phyloP scores from a whole-genome alignment of 2,329 filamentous ascomycete genomes.

The Exophiala calicioides region DNA sequence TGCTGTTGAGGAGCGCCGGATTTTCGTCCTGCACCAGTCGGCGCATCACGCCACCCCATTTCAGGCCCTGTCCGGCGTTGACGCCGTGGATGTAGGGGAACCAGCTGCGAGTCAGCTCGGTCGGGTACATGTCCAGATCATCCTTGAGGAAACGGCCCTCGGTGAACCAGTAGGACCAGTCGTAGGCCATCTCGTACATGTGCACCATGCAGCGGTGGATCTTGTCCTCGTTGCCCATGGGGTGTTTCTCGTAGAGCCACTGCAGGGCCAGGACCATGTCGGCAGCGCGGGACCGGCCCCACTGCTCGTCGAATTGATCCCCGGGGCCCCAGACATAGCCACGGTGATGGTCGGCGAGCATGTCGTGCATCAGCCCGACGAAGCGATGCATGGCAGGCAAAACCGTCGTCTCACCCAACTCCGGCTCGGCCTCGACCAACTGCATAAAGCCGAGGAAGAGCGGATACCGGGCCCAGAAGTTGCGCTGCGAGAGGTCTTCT shows the following conservation, averaged over 20 bases:
- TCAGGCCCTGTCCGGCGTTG: conserved; percentile 52
- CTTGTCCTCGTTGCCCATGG: conserved; percentile 37
- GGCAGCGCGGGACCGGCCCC: conserved; percentile 42
- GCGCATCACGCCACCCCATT: conserved; percentile 48
- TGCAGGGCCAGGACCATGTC: conserved; percentile 52
- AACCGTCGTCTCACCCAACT: conserved; percentile 48
- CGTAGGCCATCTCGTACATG: conserved; percentile 42
- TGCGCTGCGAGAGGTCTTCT: conserved; percentile 43
- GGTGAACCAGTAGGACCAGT: conserved; percentile 46
- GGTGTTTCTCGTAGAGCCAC: conserved; percentile 52
- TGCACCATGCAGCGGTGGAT: conserved; percentile 48
- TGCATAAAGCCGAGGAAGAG: conserved; percentile 53
- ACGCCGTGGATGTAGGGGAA: conserved; percentile 51
- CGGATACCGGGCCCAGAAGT: conserved; percentile 57
- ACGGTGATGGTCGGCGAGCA: conserved; percentile 56
- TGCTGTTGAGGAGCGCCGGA: conserved; percentile 42
- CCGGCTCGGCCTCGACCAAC: conserved; percentile 52
- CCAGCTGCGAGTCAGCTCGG: conserved; percentile 34
- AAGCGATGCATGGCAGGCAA: conserved; percentile 55
- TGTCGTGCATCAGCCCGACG: conserved; percentile 52
- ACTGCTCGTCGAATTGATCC: conserved; percentile 46
- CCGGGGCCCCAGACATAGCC: conserved; percentile 51
- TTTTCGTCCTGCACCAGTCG: conserved; percentile 50
- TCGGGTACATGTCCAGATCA: conserved; percentile 38
- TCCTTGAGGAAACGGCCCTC: conserved; percentile 41